Evolutionary conservation across 2,329 filamentous ascomycete species (phyloP), one percentile per base, ranked within the genome.

Genomic region (Colletotrichum spaethianum): DNA sequence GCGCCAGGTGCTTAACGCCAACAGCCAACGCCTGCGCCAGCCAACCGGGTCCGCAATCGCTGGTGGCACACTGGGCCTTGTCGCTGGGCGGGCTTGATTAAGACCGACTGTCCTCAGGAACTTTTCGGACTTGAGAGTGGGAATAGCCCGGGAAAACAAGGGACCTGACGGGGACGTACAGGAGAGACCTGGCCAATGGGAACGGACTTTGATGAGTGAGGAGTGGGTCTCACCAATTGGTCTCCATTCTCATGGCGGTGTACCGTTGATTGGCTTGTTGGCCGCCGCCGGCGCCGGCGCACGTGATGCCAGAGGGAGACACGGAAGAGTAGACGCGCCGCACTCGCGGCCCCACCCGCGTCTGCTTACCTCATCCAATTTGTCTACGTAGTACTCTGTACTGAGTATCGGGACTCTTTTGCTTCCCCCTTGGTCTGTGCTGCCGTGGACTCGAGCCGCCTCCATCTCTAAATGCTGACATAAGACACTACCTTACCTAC

Each of bases 91-190:
- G 67, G 36, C 53, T 60, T 62, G 40, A 23, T 38, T 31, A 44
- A 63, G 56, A 63, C 64, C 44, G 65, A 63, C 50, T 42, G 52
- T n/a, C 52, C 52, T 53, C 28, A 72, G 69, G 69, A 48, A 69
- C 36, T 72, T 72, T 40, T 72, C 69, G 69, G 69, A 72, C 69
- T 69, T 55, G 42, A 31, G 36, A 53, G 69, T 72, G 69, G 65
- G 53, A 69, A 69, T 72, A 69, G 69, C 20, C 28, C 69, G 69
- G 69, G 69, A 72, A 72, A 72, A 72, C 26, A 53, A 72, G 69
- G 69, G 59, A 72, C 52, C 18, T 23, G n/a, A 36, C n/a, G 16
- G 20, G 26, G 40, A 28, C 31, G 16, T 1, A 20, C 40, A 18
- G 23, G 44, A 20, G 16, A 2, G 1, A 31, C 6, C 28, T 31